These are phyloP conservation scores for Saccharomyces paradoxus DNA, from an alignment of 805 yeast genomes.

Conservation along the genomic window DNA sequence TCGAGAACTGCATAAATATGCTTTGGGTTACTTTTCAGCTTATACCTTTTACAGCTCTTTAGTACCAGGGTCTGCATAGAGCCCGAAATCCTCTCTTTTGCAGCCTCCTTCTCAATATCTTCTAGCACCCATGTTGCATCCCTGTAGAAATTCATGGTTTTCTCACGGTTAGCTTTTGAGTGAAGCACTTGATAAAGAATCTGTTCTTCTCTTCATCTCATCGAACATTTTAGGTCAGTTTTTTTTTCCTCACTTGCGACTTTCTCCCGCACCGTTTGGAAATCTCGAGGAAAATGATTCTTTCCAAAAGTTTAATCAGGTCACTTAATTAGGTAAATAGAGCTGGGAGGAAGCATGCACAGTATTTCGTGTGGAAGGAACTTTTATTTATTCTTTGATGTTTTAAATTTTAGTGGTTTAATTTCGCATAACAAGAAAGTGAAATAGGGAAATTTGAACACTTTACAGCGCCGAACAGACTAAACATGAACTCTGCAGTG, in stretches of 20 bases:
- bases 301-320: not conserved
- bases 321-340: not conserved
- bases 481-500: not conserved
- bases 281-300: not conserved
- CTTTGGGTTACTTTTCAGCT: slow-evolving; percentile 61
- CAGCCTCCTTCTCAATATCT: slow-evolving; percentile 24
- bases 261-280: not conserved
- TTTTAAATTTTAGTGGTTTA: not conserved
- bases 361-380: not conserved
- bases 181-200: not conserved
- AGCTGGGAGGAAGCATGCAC: not conserved
- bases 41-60: slow-evolving; percentile 39
- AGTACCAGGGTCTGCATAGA: slow-evolving; percentile 48
- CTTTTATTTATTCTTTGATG: not conserved
- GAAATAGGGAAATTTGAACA: not conserved
- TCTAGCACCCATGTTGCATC: slow-evolving; percentile 35
- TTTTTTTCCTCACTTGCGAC: not conserved
- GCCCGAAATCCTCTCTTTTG: slow-evolving; percentile 36
- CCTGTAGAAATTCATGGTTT: slow-evolving; percentile 30
- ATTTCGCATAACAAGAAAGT: not conserved
- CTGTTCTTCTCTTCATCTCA: not conserved
- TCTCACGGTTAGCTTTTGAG: not conserved
- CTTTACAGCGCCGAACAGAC: not conserved
- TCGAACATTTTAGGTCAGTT: not conserved
- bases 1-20: slow-evolving; percentile 79